These are phyloP conservation scores for Mycena vulgaris DNA, from an alignment of 768 basidiomycete species.

Conservation along the genomic window DNA sequence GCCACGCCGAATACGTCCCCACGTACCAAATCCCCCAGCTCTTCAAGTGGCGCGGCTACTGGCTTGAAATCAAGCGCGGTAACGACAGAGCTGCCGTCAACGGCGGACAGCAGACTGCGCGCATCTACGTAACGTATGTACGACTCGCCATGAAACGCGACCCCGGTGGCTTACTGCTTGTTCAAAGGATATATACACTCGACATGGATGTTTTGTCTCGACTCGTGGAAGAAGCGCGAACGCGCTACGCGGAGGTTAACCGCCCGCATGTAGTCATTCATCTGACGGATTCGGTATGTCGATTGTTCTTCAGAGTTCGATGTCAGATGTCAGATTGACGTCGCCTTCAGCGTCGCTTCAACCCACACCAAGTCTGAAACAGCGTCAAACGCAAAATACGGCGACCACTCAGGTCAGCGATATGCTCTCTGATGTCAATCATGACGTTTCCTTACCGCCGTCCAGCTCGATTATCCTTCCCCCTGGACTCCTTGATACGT, in stretches of 20 bases:
- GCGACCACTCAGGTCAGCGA: conserved; percentile 54
- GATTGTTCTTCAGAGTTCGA: no score
- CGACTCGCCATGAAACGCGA: background rate
- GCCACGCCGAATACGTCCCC: conserved; percentile 58
- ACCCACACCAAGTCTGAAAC: conserved; percentile 48
- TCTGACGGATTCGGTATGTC: conserved; percentile 49
- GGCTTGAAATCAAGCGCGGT: conserved; percentile 54
- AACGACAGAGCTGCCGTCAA: conserved; percentile 30
- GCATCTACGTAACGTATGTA: conserved; percentile 50
- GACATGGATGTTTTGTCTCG: conserved; percentile 53
- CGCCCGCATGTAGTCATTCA: conserved; percentile 54
- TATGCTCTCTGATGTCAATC: background rate
- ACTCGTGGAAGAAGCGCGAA: conserved; percentile 55
- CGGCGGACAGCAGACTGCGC: conserved; percentile 26
- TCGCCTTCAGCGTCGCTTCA: no score
- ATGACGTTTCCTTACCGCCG: background rate
- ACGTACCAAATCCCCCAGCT: conserved; percentile 57
- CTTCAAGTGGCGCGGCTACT: conserved; percentile 59
- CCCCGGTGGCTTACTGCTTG: no score
- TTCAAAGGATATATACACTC: conserved; percentile 56
- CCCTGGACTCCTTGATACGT: conserved; percentile 60
- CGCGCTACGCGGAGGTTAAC: conserved; percentile 53
- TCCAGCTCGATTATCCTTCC: conserved; percentile 67
- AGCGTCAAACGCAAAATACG: conserved; percentile 64
- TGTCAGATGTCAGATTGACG: no score